phyloP scores from a whole-genome alignment of 2,329 filamentous ascomycete genomes.

The Iodosphaeria phyllophila region DNA sequence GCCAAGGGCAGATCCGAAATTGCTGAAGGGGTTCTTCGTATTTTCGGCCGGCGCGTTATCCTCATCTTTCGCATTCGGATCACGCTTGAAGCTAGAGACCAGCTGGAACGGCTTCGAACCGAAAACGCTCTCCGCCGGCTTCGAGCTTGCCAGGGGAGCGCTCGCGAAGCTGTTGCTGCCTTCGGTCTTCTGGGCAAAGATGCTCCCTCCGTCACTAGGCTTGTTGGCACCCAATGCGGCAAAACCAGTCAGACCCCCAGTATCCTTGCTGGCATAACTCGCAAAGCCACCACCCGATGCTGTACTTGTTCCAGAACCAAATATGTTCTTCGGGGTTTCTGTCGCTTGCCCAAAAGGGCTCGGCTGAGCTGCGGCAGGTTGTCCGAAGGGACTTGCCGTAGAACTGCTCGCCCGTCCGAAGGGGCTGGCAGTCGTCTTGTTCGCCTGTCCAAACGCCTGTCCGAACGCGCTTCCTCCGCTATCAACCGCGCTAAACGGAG shows the following conservation, averaged over 20 bases:
- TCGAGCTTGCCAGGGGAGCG: conserved; percentile 18
- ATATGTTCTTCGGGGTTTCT: too few relatives aligned
- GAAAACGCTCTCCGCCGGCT: conserved; percentile 18
- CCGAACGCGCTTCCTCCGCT: too few relatives aligned
- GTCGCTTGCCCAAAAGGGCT: too few relatives aligned
- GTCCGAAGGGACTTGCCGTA: too few relatives aligned
- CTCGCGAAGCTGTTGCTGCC: conserved; percentile 18
- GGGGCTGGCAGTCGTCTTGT: too few relatives aligned
- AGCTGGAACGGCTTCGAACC: conserved; percentile 45
- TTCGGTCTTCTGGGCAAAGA: conserved; percentile 20
- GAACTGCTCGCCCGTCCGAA: too few relatives aligned
- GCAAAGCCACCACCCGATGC: conserved; percentile 14
- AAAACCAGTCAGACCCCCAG: too few relatives aligned
- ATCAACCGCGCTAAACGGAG: too few relatives aligned
- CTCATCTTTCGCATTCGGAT: conserved; percentile 41
- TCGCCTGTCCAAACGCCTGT: too few relatives aligned
- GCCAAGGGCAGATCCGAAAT: conserved; percentile 39
- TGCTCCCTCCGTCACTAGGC: conserved; percentile 14
- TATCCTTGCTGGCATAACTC: conserved; percentile 31
- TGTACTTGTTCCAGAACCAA: conserved; percentile 4
- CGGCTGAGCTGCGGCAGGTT: too few relatives aligned
- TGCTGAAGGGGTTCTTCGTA: conserved; percentile 34
- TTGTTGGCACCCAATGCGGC: conserved; percentile 22
- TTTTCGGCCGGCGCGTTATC: conserved; percentile 25
- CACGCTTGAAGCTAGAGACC: conserved; percentile 46